Base-by-base conservation (phyloP, 768 basidiomycete genomes). In the Phaffia tasmanica region DNA sequence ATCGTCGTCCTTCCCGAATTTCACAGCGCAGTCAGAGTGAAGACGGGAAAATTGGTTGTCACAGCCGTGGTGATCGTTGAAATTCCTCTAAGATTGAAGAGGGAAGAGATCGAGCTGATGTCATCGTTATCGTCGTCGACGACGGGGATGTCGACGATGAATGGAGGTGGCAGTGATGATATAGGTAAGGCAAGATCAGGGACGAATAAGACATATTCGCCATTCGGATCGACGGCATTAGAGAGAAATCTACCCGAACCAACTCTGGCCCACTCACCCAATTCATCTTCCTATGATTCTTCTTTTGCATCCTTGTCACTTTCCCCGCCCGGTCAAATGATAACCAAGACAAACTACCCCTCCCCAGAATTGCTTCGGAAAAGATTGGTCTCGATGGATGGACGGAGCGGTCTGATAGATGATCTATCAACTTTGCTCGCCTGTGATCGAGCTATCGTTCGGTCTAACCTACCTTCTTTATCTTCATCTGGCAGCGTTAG, bases 341-440 rank as follows among this genome's bases (percentile, higher is more conserved):
- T 30, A 46, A 29, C n/a, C 8, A n/a, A 19, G 18, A 29, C 19
- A 57, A n/a, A 25, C 8, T 55, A 64, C 32, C 29, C 81, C 84
- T 49, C 88, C 95, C 74, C 91, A 1, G 86, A 88, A 65, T 94
- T 98, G 75, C 82, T 99, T 49, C 82, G 86, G 70, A 85, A 84
- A 73, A 85, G 95, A 49, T 91, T 98, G 71, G 86, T 88, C 64
- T 92, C 95, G 78, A 97, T 93, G 89, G 94, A 94, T 75, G 90
- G 89, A 0, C 32, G 25, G 23, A 32, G 51, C 48, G 55, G 46
- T 16, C 35, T 30, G 27, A 48, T 65, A 32, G 64, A 65, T 30
- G 50, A 27, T 58, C 57, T 65, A 48, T 59, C 64, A 19, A 65
- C 64, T 18, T 47, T 65, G 11, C 57, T 65, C 49, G 64, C 92